phyloP scores from a whole-genome alignment of 345 rosid species.

The Pugionium dolabratum region DNA sequence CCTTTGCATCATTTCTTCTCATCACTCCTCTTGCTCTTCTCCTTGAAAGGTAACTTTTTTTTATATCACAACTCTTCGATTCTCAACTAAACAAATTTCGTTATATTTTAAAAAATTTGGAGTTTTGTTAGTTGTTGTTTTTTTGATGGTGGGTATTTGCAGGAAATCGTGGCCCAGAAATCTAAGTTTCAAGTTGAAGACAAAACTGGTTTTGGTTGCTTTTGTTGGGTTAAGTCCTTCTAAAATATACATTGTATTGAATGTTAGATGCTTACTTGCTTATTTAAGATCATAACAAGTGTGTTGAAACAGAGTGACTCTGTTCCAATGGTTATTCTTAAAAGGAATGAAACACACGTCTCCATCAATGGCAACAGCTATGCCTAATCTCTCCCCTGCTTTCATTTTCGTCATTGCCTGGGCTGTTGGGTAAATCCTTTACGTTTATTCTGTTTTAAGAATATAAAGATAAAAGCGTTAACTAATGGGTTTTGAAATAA shows the following conservation, averaged over 20 bases:
- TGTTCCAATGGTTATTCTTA: constrained; percentile 73
- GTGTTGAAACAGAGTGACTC: constrained; percentile 58
- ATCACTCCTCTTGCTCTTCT: constrained; percentile 63
- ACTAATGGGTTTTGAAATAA: constrained; percentile 17
- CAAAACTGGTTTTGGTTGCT: constrained; percentile 64
- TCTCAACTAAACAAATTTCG: background rate
- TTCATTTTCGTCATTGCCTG: constrained; percentile 87
- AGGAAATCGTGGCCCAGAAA: constrained; percentile 75
- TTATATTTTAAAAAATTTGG: background rate
- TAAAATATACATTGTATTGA: background rate
- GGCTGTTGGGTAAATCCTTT: constrained; percentile 54
- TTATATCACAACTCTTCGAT: background rate
- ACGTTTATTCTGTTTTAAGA: background rate
- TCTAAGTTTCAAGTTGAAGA: constrained; percentile 52
- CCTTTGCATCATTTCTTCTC: constrained; percentile 61
- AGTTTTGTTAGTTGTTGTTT: background rate
- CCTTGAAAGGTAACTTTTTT: constrained; percentile 60
- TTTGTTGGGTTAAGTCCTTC: constrained; percentile 60
- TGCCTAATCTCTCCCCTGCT: constrained; percentile 95
- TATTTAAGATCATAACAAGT: background rate
- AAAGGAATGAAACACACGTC: constrained; percentile 82
- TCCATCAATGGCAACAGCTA: constrained; percentile 92
- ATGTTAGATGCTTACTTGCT: background rate
- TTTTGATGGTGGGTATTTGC: constrained; percentile 34
- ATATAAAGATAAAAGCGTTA: background rate